Evolutionary conservation across 805 yeast genomes (phyloP), one percentile per base, ranked within the genome.

Genomic region (Candida tammaniensis): DNA sequence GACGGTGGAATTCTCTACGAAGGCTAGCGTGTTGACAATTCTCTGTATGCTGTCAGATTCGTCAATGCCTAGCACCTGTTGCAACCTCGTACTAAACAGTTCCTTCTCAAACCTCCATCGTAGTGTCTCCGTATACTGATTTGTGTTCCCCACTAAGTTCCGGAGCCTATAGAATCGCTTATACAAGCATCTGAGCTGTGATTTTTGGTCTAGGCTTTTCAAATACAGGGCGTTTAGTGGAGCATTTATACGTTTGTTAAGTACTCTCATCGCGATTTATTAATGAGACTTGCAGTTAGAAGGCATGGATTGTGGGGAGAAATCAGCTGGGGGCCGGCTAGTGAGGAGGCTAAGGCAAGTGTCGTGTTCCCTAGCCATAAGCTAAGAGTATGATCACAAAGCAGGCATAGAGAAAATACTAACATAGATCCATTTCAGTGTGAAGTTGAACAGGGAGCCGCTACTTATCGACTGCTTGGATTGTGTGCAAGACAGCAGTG

Each of bases 111-210:
- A 57, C 16, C 53, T 48, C 24, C 66, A 44, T 32, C 61, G 49
- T 27, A 64, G 22, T 8, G 54, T 30, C 7, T 43, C 48, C 17
- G 37, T 38, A 39, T 53, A 61, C 18, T 43, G 37, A 7, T 44
- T 35, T 5, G 20, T 33, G 13, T 37, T 38, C 18, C 48, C 50
- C 4, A 57, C 40, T 26, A 57, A 28, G 19, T 52, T 41, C 12
- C 72, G 51, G 14, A 66, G 47, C 20, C 51, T 47, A 41, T 44
- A 64, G 27, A 66, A 55, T 29, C 47, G 53, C 39, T 57, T 64
- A 40, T 67, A 67, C 2, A 51, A 37, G 6, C 44, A 24, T 5
- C 51, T 35, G n/a, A 47, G 38, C 34, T 46, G 43, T 12, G 36
- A 27, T 26, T 28, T 38, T 7, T 24, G 25, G 14, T 16, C 7